Percentiles rank a stretch among this genome's conserved stretches.
Evolutionary conservation across 2,329 filamentous ascomycete species (phyloP).

Genomic region (Calycina herbarum): DNA sequence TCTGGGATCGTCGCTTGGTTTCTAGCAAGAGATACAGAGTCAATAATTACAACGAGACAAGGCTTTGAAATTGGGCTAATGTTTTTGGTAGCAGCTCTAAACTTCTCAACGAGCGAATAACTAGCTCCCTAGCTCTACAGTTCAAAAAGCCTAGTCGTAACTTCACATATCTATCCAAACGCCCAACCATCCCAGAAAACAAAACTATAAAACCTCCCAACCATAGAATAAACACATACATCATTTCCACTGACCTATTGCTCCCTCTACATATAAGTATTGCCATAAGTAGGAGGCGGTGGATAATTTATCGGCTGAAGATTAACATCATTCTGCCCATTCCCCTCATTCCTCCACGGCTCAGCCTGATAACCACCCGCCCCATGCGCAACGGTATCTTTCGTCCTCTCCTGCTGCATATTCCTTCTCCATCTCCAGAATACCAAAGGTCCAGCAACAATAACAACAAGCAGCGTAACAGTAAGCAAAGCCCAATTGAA

Average conservation of each 20-base stretch:
- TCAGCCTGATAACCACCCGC: constrained; percentile 12
- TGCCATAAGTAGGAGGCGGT: constrained; percentile 2
- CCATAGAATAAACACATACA: background rate
- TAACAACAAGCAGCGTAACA: constrained; percentile 45
- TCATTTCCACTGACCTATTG: background rate
- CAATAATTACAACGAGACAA: too few species aligned
- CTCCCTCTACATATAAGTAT: background rate
- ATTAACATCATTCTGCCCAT: constrained; percentile 9
- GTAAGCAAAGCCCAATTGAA: constrained; percentile 51
- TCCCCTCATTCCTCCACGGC: constrained; percentile 9
- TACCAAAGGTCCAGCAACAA: constrained; percentile 35
- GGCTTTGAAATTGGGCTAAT: too few species aligned
- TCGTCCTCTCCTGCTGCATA: constrained; percentile 12
- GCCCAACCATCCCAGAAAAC: background rate
- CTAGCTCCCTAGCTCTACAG: too few species aligned
- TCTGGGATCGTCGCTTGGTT: too few species aligned
- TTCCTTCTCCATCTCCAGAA: constrained; percentile 18
- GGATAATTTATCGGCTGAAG: constrained; percentile 11
- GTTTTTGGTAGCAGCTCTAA: too few species aligned
- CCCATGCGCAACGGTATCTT: background rate
- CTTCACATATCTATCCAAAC: background rate
- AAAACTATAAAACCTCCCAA: background rate
- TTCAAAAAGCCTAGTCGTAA: background rate
- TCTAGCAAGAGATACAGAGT: too few species aligned
- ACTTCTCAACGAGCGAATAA: too few species aligned